Conservation (phyloP, 2,329 filamentous ascomycete species). For the Chrysoporthe austroafricana region DNA sequence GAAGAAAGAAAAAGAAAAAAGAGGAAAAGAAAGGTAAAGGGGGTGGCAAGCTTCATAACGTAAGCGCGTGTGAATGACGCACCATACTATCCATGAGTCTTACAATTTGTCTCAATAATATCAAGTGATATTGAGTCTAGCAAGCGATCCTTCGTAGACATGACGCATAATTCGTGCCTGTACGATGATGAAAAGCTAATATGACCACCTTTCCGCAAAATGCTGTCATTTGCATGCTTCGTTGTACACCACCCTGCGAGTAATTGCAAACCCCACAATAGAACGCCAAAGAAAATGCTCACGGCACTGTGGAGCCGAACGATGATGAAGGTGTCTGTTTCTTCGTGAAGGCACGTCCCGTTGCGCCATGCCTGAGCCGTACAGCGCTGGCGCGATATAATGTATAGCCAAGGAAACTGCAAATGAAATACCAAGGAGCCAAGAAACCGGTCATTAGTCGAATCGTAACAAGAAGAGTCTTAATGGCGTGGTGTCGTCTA, state of each 20-base stretch:
- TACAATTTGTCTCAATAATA: background rate
- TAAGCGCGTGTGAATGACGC: background rate
- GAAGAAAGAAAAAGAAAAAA: background rate
- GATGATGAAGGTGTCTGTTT: constrained; percentile 7
- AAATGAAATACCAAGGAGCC: background rate
- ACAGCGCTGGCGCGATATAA: background rate
- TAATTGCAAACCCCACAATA: background rate
- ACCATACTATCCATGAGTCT: background rate
- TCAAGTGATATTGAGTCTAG: no score
- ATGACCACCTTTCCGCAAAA: background rate
- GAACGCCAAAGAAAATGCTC: constrained; percentile 1
- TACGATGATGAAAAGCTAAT: background rate
- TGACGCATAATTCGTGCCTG: background rate
- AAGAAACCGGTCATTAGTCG: background rate
- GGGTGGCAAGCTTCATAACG: background rate
- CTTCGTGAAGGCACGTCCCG: background rate
- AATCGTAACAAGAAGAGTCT: background rate
- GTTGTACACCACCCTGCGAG: background rate
- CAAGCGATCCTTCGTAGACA: background rate
- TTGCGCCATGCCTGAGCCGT: constrained; percentile 4
- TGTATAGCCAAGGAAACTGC: background rate
- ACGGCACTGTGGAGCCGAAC: constrained; percentile 9
- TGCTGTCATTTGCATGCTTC: background rate
- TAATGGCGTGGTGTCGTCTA: constrained; percentile 19
- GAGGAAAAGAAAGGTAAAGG: background rate